phyloP scores from a whole-genome alignment of 495 filamentous ascomycete species.

The Daldinia childiae region DNA sequence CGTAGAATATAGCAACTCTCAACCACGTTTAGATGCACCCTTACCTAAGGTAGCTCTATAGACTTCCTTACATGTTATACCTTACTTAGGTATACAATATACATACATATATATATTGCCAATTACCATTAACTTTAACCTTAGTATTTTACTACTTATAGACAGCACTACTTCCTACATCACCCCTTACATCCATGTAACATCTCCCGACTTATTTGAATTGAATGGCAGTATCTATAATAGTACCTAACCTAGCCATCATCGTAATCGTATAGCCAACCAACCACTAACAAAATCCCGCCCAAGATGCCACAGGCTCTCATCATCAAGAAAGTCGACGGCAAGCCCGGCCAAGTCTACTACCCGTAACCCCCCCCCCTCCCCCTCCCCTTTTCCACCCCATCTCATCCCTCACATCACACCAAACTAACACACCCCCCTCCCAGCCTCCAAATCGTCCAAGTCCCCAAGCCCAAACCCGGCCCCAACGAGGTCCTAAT shows the following conservation, averaged over 20 bases:
- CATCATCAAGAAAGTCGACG: constrained; percentile 64
- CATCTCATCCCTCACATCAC: constrained; percentile 28
- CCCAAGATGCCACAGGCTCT: constrained; percentile 57
- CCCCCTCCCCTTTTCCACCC: not conserved
- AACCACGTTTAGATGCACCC: not conserved
- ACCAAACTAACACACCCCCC: not conserved
- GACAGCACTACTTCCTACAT: not conserved
- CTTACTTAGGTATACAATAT: not conserved
- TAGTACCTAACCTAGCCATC: not conserved
- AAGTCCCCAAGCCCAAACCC: constrained; percentile 67
- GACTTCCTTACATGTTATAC: not conserved
- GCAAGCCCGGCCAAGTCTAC: constrained; percentile 89
- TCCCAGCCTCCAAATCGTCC: constrained; percentile 67
- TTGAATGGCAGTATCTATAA: not conserved
- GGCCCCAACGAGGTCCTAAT: constrained; percentile 72
- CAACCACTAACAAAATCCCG: not conserved
- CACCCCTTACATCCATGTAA: not conserved
- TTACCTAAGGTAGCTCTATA: not conserved
- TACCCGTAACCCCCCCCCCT: constrained; percentile 63
- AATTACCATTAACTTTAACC: no score
- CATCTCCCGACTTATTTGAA: not conserved
- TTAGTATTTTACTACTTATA: no score
- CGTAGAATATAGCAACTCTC: not conserved
- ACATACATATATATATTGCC: no score
- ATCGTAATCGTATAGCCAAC: not conserved